Base-by-base conservation (phyloP, 2,329 filamentous ascomycete species). In the Didymella arachidicola region DNA sequence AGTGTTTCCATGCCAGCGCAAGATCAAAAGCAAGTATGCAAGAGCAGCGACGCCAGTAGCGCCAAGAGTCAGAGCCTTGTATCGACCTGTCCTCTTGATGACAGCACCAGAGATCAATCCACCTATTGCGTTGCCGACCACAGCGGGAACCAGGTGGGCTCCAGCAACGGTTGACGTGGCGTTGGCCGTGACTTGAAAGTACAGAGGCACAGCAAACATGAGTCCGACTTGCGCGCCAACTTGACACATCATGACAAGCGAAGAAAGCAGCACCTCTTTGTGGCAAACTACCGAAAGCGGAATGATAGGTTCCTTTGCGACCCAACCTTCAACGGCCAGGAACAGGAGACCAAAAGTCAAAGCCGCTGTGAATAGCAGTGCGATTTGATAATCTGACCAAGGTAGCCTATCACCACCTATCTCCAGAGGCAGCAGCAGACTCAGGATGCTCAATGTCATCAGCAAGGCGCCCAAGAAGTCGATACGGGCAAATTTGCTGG, bases 121-220 rank as follows among this genome's bases (percentile, higher is more conserved):
- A 1, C 88, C 89, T 0, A 86, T 59, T 0, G 88, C 85, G 64
- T 92, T 91, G 0, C 89, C 89, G 0, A 84, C 74, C 0, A 92
- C 87, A 0, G 89, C 86, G 0, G 89, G 89, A 39, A 91, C 81
- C 0, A 92, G 78, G 65, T 90, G 86, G 0, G 84, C 78, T 2
- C 83, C 83, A 0, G 88, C 87, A 1, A 79, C 76, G 0, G 87
- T 86, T 43, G 84, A 86, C 0, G 84, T 86, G 2, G 82, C 82
- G 0, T 80, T 77, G 5, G 83, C 77, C 0, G 87, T 88, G 1
- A 89, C 83, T 57, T 89, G 86, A 62, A 91, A 92, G 74, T 91
- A 91, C 0, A 91, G 74, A 0, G 89, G 89, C 0, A 91, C 83
- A 0, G 83, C 82, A 53, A 87, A 88, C 84, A 90, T 87, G 69